These are phyloP conservation scores for Dillenia suffruticosa DNA, from an alignment of 164 flowering plant species.

Conservation along the genomic window DNA sequence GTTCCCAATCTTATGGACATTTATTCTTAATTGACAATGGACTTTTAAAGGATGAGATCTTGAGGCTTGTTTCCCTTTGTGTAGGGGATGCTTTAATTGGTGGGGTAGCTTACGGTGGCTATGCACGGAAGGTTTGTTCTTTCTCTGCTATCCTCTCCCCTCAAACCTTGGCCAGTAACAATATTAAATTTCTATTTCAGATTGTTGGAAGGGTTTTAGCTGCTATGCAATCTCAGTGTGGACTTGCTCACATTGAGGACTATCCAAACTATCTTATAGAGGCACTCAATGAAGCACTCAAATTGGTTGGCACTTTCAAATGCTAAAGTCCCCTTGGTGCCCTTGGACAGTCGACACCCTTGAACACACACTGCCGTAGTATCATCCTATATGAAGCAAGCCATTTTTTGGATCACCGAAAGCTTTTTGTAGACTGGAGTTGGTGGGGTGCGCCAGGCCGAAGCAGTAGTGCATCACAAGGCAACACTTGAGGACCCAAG, in stretches of 20 bases:
- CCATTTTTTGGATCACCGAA: too few species aligned
- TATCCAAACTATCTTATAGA: constrained; percentile 49
- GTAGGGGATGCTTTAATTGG: constrained; percentile 38
- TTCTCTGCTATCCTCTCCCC: not conserved
- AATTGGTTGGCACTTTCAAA: constrained; percentile 66
- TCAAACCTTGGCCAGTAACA: not conserved
- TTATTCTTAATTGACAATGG: constrained; percentile 14
- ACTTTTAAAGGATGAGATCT: constrained; percentile 7
- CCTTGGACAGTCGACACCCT: not conserved
- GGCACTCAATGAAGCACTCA: constrained; percentile 57
- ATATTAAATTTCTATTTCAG: constrained; percentile 23
- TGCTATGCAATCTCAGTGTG: constrained; percentile 39
- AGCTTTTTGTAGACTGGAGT: too few species aligned
- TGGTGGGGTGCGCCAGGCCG: too few species aligned
- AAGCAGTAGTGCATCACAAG: too few species aligned
- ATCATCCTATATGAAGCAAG: not conserved
- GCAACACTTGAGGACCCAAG: too few species aligned
- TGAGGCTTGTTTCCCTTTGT: constrained; percentile 1
- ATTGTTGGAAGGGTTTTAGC: constrained; percentile 69
- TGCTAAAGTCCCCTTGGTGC: constrained; percentile 17
- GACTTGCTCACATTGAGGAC: constrained; percentile 44
- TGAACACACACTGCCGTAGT: not conserved
- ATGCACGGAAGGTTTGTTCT: constrained; percentile 67
- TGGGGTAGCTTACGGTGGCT: constrained; percentile 88
- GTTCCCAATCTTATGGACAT: not conserved